Evolutionary conservation across 176 grass and related monocot species (phyloP), one percentile per base, ranked within the genome.

Genomic region (Musa schizocarpa): DNA sequence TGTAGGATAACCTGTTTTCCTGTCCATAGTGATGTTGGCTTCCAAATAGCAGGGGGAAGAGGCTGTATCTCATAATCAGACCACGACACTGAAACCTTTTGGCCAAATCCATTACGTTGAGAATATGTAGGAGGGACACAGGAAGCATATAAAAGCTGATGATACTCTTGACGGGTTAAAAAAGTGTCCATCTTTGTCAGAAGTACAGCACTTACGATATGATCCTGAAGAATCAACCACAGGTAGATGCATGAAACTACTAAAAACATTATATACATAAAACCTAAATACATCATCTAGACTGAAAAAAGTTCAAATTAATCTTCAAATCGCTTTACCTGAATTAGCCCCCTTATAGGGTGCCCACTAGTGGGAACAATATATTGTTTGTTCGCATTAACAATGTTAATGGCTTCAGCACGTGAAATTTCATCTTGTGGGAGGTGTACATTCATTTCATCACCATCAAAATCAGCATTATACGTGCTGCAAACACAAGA

Each of bases 391-490:
- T 97, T 97, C 50, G 93, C 93, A 72, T 92, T 85, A 81, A 90
- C 90, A 77, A 97, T 97, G 71, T 90, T 97, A 64, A 93, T 80
- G 55, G 93, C 90, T 64, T 97, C 93, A 75, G 93, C 81, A 1
- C 93, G 93, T 57, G 93, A 90, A 86, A 97, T 88, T 88, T 97
- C 93, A 88, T 97, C 93, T 93, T 97, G 93, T 17, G 90, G 93
- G 34, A 97, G 74, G 81, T 97, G 93, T 53, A 97, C 90, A 75
- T 97, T 97, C 93, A 97, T 97, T 82, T 97, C 93, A 85, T 97
- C 93, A 77, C 93, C 93, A 54, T 97, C 93, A 93, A 97, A 97
- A 97, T 97, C 93, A 79, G 93, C 93, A 97, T 97, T 97, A 82
- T 97, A 97, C 54, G 93, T 97, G 68, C 93, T 97, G 82, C 69